Conservation (phyloP, 257 asterid genomes). For the Dorcoceras hygrometricum region DNA sequence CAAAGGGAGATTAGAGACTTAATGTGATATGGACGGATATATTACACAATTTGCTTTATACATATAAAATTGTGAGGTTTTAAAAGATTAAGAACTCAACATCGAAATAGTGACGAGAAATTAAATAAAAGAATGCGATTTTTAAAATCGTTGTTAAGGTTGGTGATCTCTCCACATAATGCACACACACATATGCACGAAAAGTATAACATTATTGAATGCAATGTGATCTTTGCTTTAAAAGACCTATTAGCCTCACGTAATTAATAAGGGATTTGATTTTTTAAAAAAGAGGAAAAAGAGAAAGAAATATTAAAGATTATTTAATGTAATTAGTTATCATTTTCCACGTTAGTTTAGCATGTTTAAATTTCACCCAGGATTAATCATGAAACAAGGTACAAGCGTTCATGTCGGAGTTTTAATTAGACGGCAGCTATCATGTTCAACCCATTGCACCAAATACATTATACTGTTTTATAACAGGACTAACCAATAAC, state of each 20-base stretch:
- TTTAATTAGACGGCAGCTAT: too few species aligned
- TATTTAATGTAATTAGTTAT: background rate
- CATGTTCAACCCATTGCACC: too few species aligned
- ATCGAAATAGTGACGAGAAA: conserved; percentile 3
- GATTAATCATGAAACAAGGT: too few species aligned
- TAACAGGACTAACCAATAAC: too few species aligned
- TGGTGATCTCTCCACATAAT: conserved; percentile 51
- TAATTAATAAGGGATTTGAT: too few species aligned
- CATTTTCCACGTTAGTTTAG: background rate
- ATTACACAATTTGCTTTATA: conserved; percentile 7
- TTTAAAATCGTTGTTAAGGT: conserved; percentile 31
- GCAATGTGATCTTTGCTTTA: background rate
- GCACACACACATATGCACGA: conserved; percentile 8
- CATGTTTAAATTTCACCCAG: too few species aligned
- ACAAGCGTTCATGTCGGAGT: too few species aligned
- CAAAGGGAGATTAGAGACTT: background rate
- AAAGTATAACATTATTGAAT: conserved; percentile 21
- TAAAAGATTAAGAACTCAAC: conserved; percentile 13
- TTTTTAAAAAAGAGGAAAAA: too few species aligned
- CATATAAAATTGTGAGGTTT: conserved; percentile 17
- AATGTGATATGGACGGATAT: conserved; percentile 2
- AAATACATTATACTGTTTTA: too few species aligned
- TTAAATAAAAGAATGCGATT: conserved; percentile 21
- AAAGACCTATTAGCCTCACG: background rate
- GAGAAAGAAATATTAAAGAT: too few species aligned